phyloP scores from a whole-genome alignment of 306 rosid species.

The Gynostemma pentaphyllum region DNA sequence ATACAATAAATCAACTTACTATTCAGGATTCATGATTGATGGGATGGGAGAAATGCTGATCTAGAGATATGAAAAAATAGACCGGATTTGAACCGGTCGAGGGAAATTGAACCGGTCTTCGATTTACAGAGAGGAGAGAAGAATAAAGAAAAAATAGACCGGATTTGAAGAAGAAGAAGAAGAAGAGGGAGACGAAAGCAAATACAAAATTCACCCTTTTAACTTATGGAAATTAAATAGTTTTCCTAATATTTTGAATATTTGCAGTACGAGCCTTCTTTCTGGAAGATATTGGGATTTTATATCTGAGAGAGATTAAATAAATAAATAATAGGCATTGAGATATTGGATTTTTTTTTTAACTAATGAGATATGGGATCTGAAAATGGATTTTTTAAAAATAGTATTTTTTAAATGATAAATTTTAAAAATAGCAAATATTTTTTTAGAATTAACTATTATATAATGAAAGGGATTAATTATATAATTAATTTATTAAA shows the following conservation, averaged over 20 bases:
- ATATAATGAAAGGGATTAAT: too few relatives aligned
- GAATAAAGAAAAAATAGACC: too few relatives aligned
- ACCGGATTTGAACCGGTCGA: slow-evolving; percentile 8
- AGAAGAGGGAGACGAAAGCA: not conserved
- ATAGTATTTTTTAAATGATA: too few relatives aligned
- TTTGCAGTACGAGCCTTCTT: not conserved
- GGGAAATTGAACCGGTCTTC: not conserved
- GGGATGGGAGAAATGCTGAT: not conserved
- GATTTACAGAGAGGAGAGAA: not conserved
- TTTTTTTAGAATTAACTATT: too few relatives aligned
- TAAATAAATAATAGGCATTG: too few relatives aligned
- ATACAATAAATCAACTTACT: slow-evolving; percentile 17
- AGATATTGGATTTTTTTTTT: too few relatives aligned
- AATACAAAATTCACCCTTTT: not conserved
- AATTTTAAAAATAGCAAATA: too few relatives aligned
- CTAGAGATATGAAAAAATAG: not conserved
- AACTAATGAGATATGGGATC: too few relatives aligned
- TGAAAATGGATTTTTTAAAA: too few relatives aligned
- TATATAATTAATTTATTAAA: too few relatives aligned
- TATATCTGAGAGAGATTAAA: too few relatives aligned
- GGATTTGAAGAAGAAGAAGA: slow-evolving; percentile 3
- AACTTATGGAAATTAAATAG: not conserved
- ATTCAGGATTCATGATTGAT: slow-evolving; percentile 40
- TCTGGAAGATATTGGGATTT: not conserved
- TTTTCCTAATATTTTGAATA: not conserved